Base-by-base conservation (phyloP, 352 stramenopile genomes). In the Phytophthora palmivora region DNA sequence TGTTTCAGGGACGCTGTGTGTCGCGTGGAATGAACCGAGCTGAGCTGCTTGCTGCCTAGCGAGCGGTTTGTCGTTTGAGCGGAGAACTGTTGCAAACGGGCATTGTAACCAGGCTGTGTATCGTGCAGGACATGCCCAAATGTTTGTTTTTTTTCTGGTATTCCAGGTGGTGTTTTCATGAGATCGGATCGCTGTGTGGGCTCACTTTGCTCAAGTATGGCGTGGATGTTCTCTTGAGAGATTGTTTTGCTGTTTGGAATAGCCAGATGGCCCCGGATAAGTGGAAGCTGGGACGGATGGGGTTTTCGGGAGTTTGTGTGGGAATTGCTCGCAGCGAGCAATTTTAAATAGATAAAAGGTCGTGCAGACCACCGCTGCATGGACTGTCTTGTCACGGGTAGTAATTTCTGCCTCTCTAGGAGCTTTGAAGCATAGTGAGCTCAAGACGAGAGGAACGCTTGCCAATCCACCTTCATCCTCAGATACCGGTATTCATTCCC, bases 141-240 rank as follows among this genome's bases (percentile, higher is more conserved):
- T 67, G 59, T 58, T 67, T 63, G 49, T 42, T 58, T 63, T 65
- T 59, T 60, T 70, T 70, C 53, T 65, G n/a, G 34, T 28, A 59
- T 74, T 63, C 65, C 66, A 70, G 66, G 48, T 74, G 66, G 49
- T n/a, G 33, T n/a, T 63, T 71, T 74, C 66, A 63, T 69, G 55
- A 67, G 66, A 74, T 74, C 16, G 58, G 65, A 30, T 71, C 45
- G 28, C 8, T 45, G n/a, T 57, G 32, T 52, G 32, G 19, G 9
- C 28, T 61, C 24, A 66, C 48, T 60, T n/a, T n/a, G 30, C 26
- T 58, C 16, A 4, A 61, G 53, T 70, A 73, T 54, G 53, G 36
- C n/a, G 3, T 66, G 58, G 15, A 52, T 33, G 37, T 42, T 73
- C 51, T 69, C 64, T 68, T 11, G 30, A 42, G 18, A 50, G 28